Evolutionary conservation across 176 grass and related monocot genomes (phyloP), one percentile per base, ranked within the genome.

Genomic region (Cenchrus americanus): DNA sequence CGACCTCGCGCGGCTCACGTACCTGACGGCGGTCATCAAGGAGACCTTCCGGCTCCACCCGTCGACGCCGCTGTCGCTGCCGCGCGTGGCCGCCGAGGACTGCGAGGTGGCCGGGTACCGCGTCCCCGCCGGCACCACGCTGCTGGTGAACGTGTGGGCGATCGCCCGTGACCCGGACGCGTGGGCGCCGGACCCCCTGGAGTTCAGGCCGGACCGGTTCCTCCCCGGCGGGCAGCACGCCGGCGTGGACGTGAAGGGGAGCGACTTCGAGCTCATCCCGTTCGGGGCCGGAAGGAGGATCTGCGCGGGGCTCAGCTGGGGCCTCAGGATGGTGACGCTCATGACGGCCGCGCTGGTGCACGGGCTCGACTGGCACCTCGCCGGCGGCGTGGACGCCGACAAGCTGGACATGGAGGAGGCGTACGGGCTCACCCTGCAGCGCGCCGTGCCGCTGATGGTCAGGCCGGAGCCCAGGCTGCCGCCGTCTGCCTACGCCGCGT

Each of bases 201-300:
- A 17, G 69, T 72, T 72, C 69, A 14, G 69, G 6, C 69, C 69
- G 0, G 69, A 0, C 1, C 6, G 69, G 3, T 72, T 72, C 69
- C 69, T 72, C 1, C 69, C 44, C 3, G 69, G 69, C 3, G 69
- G 69, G 3, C 0, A 2, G 22, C 69, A 72, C 69, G 46, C 46
- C 7, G 69, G 22, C 13, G 69, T 51, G n/a, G 69, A 72, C 46
- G 69, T 72, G 12, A 72, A 72, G 0, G 69, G 69, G 1, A 51
- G 69, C 46, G 69, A 72, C 82, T 97, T 97, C 77, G 94, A 97
- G 85, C 91, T 97, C 10, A 97, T 97, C 23, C 94, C 94, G 5
- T 94, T 97, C 53, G 94, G 91, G 30, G 94, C 91, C 4, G 94
- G 94, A 0, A 11, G 94, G n/a, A 64, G 94, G 84, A 76, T 97